Evolutionary conservation across 495 filamentous ascomycete species (phyloP).

Genomic region (Aspergillus coremiiformis): DNA sequence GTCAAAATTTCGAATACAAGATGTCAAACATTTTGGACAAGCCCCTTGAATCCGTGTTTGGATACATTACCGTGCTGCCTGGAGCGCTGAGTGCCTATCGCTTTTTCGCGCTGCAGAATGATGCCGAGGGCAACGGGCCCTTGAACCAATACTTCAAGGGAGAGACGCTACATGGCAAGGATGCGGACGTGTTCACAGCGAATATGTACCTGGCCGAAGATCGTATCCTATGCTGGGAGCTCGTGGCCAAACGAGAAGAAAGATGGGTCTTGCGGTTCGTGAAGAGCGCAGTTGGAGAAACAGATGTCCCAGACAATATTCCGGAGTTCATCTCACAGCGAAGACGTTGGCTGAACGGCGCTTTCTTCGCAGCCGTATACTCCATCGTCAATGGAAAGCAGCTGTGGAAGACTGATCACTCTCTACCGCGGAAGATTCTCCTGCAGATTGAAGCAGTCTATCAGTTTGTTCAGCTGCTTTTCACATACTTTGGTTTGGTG

Average conservation of each 20-base stretch:
- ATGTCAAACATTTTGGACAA: constrained; percentile 99
- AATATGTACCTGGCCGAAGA: constrained; percentile 99
- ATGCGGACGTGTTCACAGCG: constrained; percentile 96
- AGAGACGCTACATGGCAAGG: constrained; percentile 91
- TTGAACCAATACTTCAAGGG: constrained; percentile 99
- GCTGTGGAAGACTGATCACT: constrained; percentile 93
- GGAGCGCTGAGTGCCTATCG: constrained; percentile 93
- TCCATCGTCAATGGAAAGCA: constrained; percentile 91
- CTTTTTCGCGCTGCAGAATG: constrained; percentile 95
- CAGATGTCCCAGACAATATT: constrained; percentile 73
- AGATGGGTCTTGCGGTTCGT: constrained; percentile 98
- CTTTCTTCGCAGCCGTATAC: constrained; percentile 98
- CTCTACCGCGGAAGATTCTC: constrained; percentile 76
- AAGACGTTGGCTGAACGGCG: constrained; percentile 94
- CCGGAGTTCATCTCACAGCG: constrained; percentile 95
- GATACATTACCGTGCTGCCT: constrained; percentile 94
- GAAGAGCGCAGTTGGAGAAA: constrained; percentile 89
- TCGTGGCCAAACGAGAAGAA: constrained; percentile 91
- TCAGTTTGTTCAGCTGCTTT: constrained; percentile 81
- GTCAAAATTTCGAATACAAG: constrained; percentile 99
- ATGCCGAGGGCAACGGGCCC: constrained; percentile 89
- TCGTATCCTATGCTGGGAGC: constrained; percentile 97
- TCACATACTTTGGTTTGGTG: constrained; percentile 93
- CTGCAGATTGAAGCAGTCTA: constrained; percentile 96
- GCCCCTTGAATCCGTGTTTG: constrained; percentile 93